Conservation (phyloP, 257 asterid species). For the Apocynum venetum region DNA sequence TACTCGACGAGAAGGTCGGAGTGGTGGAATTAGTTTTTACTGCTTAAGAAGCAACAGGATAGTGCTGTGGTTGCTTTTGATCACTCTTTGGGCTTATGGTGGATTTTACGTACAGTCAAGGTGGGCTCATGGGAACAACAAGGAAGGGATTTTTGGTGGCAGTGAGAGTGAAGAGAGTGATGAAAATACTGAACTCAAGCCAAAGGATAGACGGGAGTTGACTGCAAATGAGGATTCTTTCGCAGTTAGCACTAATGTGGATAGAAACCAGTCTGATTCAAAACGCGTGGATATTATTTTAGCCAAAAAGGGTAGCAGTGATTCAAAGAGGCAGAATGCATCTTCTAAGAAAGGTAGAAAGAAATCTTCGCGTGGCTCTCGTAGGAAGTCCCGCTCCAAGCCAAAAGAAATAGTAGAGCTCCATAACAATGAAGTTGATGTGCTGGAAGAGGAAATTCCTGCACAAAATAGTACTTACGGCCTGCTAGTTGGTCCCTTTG, state of each 20-base stretch:
- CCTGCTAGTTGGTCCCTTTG: conserved; percentile 86
- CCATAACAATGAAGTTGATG: conserved; percentile 40
- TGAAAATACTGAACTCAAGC: conserved; percentile 30
- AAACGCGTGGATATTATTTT: conserved; percentile 31
- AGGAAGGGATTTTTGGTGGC: conserved; percentile 92
- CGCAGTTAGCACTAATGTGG: conserved; percentile 21
- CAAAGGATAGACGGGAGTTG: conserved; percentile 42
- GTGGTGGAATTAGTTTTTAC: conserved; percentile 32
- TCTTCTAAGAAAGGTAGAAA: conserved; percentile 48
- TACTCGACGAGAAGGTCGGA: conserved; percentile 55
- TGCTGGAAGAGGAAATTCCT: conserved; percentile 70
- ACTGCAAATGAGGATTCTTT: conserved; percentile 42
- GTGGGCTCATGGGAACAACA: conserved; percentile 99
- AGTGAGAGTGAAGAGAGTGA: conserved; percentile 49
- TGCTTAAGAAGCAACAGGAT: conserved; percentile 74
- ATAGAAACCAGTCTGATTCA: conserved; percentile 30
- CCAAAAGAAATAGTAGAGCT: conserved; percentile 36
- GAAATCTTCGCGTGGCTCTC: conserved; percentile 45
- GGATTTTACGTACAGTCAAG: conserved; percentile 87
- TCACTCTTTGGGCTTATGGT: conserved; percentile 95
- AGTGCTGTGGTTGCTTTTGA: conserved; percentile 88
- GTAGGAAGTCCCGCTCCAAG: conserved; percentile 48
- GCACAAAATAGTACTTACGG: conserved; percentile 70
- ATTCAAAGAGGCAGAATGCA: conserved; percentile 23
- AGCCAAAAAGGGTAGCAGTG: conserved; percentile 36